These are phyloP conservation scores for Scopulariopsis brevicaulis DNA, from an alignment of 2,329 filamentous ascomycete genomes.

Conservation along the genomic window DNA sequence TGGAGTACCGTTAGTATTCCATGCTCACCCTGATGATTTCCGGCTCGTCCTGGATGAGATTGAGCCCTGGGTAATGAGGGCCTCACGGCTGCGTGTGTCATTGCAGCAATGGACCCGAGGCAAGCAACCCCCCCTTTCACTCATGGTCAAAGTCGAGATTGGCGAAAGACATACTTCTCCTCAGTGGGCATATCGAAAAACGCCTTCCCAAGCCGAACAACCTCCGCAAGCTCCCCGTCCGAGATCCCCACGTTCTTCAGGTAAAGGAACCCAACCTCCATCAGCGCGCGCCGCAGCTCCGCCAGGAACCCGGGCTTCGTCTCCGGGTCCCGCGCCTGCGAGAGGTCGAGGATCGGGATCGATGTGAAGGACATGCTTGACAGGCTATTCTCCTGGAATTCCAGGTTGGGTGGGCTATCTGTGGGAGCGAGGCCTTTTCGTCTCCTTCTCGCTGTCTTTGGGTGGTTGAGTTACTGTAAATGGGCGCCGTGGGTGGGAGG, in stretches of 20 bases:
- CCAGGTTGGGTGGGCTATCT: no score
- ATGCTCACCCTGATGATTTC: not conserved
- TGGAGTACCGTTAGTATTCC: constrained; percentile 13
- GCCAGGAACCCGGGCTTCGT: constrained; percentile 64
- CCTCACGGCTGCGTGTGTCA: not conserved
- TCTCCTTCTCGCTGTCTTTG: not conserved
- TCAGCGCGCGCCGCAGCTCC: constrained; percentile 61
- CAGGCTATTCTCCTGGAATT: not conserved
- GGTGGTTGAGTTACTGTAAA: not conserved
- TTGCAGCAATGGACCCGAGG: not conserved
- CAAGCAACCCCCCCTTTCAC: not conserved
- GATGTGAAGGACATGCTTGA: constrained; percentile 56
- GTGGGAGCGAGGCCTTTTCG: no score
- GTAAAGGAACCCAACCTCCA: constrained; percentile 85
- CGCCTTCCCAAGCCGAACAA: constrained; percentile 54
- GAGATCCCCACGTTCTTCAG: constrained; percentile 69
- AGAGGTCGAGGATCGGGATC: constrained; percentile 69
- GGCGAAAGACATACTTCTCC: constrained; percentile 49
- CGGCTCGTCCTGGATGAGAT: not conserved
- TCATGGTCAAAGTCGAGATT: no score
- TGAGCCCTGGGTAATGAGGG: not conserved
- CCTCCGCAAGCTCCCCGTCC: constrained; percentile 49
- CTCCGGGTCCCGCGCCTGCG: constrained; percentile 46
- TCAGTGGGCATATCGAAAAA: constrained; percentile 70
- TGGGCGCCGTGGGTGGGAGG: no score